Base-by-base conservation (phyloP, 2,329 filamentous ascomycete species). In the Hymenoscyphus linearis region DNA sequence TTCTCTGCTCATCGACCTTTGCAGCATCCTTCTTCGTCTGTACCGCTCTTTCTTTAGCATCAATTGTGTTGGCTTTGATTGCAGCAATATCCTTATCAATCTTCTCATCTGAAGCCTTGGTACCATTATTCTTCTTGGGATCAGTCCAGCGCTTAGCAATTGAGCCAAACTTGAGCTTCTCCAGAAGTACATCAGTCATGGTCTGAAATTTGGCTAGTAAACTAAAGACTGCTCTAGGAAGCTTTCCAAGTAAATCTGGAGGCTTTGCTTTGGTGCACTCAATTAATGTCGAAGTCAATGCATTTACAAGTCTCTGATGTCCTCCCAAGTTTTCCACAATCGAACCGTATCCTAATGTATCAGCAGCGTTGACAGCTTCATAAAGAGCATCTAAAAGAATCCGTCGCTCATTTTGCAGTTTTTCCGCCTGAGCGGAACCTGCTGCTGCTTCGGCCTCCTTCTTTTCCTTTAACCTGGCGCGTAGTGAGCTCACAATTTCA, bases 151-250 rank as follows among this genome's bases (percentile, higher is more conserved):
- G 80, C 63, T 84, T 84, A 47, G 85, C 79, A 16, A 89, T 82
- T 59, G 82, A 85, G 61, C 84, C 81, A 60, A 91, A 82, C 69
- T 89, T 89, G 47, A 85, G 82, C 63, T 82, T 85, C 65, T 86
- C 82, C 50, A 85, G 75, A 37, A 85, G 72, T 52, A 79, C 79
- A 62, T 82, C 84, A 65, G 81, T 83, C 55, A 80, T 84, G 50
- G 86, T 80, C 61, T 86, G 87, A 37, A 74, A 71, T 57, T 82
- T 85, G 4, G 85, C 81, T 72, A 91, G 80, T 35, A 90, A 78
- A 57, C 82, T 76, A 18, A 86, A 76, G n/a, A 83, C 74, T 18
- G 80, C 78, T 65, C 82, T 82, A n/a, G 82, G 78, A 14, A 84
- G 72, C 64, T 79, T 78, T 6, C 81, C 80, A 31, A 77, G 78